phyloP scores from a whole-genome alignment of 352 stramenopile genomes.

The Pythium plurisporium region DNA sequence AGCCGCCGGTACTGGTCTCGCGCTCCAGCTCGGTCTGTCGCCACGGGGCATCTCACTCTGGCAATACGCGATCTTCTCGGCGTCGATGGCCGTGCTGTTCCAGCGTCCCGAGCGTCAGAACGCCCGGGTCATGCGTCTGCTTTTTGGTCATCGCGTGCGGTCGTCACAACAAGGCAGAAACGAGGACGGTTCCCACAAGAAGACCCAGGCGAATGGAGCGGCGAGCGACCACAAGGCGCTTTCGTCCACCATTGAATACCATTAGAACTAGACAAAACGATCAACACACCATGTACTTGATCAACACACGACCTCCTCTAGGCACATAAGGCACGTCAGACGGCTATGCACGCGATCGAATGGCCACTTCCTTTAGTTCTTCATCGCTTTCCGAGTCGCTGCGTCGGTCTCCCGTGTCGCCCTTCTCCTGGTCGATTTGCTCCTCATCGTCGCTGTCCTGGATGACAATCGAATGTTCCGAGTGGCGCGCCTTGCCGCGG shows the following conservation, averaged over 20 bases:
- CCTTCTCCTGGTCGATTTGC: too few relatives aligned
- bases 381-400: neutral
- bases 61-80: constrained; percentile 50
- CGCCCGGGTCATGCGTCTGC: constrained; percentile 37
- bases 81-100: constrained; percentile 48
- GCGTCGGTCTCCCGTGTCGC: neutral
- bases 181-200: too few relatives aligned
- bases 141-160: constrained; percentile 43
- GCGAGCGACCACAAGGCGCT: neutral
- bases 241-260: too few relatives aligned
- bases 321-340: too few relatives aligned
- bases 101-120: constrained; percentile 37
- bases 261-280: neutral
- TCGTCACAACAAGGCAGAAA: constrained; percentile 4
- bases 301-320: too few relatives aligned
- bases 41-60: constrained; percentile 21
- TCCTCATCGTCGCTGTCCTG: constrained; percentile 39
- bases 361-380: constrained; percentile 4
- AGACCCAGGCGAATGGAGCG: neutral
- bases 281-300: too few relatives aligned
- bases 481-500: constrained; percentile 23
- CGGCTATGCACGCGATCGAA: constrained; percentile 1
- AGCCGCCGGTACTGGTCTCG: constrained; percentile 24
- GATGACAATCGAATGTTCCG: constrained; percentile 46
- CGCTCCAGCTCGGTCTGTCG: constrained; percentile 6